Evolutionary conservation across 2,329 filamentous ascomycete genomes (phyloP).

Genomic region (Fusarium aywerte): DNA sequence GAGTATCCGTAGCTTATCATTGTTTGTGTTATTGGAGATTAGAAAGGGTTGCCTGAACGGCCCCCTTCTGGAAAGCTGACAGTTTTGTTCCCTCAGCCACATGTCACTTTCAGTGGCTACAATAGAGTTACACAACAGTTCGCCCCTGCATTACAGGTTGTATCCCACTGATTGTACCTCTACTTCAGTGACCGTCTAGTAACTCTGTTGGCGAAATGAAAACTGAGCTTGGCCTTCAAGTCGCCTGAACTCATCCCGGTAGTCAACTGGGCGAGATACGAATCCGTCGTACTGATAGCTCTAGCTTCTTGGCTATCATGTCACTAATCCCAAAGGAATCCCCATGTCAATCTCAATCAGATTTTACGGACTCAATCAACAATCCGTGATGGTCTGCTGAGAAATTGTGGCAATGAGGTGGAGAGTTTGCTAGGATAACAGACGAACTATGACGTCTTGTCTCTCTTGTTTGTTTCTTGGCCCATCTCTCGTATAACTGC

Average conservation of each 20-base stretch:
- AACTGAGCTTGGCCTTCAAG: constrained; percentile 16
- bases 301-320: constrained; percentile 14
- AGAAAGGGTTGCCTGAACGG: neutral
- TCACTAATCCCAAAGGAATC: too few species aligned
- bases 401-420: constrained; percentile 14
- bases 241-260: constrained; percentile 1
- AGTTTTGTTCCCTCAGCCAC: constrained; percentile 11
- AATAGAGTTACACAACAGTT: neutral
- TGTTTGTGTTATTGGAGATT: neutral
- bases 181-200: neutral
- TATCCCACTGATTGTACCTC: neutral
- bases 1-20: neutral
- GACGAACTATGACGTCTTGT: constrained; percentile 28
- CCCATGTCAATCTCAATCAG: constrained; percentile 8
- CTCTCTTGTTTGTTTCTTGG: neutral
- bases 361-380: neutral
- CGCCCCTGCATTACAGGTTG: neutral
- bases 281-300: constrained; percentile 23
- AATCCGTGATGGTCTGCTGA: constrained; percentile 29
- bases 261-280: constrained; percentile 17
- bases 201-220: constrained; percentile 25
- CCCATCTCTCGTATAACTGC: constrained; percentile 1
- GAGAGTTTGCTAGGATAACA: constrained; percentile 11
- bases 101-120: neutral
- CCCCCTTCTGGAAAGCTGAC: constrained; percentile 5